Base-by-base conservation (phyloP, 73 alveolate species). In the Breviolum minutum region DNA sequence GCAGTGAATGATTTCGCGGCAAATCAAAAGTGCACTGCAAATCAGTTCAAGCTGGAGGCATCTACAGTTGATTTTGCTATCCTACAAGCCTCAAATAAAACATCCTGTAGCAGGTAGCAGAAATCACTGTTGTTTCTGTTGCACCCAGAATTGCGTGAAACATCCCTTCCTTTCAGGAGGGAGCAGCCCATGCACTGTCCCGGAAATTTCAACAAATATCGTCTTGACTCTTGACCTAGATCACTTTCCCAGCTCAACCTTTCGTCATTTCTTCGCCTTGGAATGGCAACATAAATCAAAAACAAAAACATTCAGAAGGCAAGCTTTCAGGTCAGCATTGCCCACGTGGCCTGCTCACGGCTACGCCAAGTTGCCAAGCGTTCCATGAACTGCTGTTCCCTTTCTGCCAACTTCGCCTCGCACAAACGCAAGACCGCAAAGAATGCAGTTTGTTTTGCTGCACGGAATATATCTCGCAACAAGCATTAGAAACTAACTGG, bases 341-440 rank as follows among this genome's bases (percentile, higher is more conserved):
- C 77, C 77, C 3, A 40, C 54, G 54, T 40, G 54, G 54, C 54
- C 54, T 40, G 54, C 54, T 40, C 54, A 40, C 54, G 54, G 54
- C 54, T 40, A 40, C 54, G 79, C 81, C 81, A 27, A 26, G 98
- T 64, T 20, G 80, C 98, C 79, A 92, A 27, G 90, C 98, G 98
- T 62, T 92, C 98, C 98, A 92, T 92, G 68, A 92, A 92, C 89
- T 74, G 98, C 98, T 92, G 98, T 89, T 92, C 98, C 82, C 98
- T 73, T 40, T 79, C 90, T 8, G 98, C 98, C 90, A 92, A 48
- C 66, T 92, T 92, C 30, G 98, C 98, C 98, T 92, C 12, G 27
- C 30, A 66, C 10, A 16, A 16, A 16, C 54, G 12, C 48, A 73
- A 73, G 32, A 22, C 32, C 1, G 63, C 24, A 29, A 81, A 14